Evolutionary conservation across 1,284 basidiomycete genomes (phyloP), one percentile per base, ranked within the genome.

Genomic region (Malassezia psittaci): DNA sequence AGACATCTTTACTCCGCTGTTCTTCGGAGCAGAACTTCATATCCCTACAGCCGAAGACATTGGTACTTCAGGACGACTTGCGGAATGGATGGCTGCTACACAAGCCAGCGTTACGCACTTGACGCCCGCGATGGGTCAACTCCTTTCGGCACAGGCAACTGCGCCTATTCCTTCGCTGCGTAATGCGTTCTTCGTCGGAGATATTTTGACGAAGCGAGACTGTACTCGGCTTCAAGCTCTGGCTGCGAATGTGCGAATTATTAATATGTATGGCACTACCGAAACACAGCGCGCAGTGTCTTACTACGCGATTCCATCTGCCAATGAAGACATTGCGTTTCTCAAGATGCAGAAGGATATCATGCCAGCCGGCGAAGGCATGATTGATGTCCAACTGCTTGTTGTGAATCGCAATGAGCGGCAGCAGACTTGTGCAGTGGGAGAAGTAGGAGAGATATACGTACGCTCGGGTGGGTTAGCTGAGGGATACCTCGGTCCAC

Each of bases 201-300:
- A 99, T 73, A 85, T 98, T 35, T 83, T 99, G 56, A 98, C 94
- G 64, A 99, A 98, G 78, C 86, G 94, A 45, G 94, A 99, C 76
- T 98, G 94, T 76, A 83, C 88, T 41, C 87, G 94, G 48, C 81
- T 99, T 7, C 94, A 99, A 76, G 82, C 88, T 5, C 84, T 98
- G 45, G 94, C 94, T 1, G 79, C 84, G 34, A 94, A 98, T 68
- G 90, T 93, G 24, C 64, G 66, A 59, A 74, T 99, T 76, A 86
- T 98, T 77, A 99, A 98, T 80, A 99, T 99, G 94, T 99, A 96
- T 76, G 94, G 94, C 21, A 98, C 94, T 9, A 99, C 94, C 21
- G 94, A 99, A 77, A 98, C 94, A 4, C 94, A 99, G 76, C 86
- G 94, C 48, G 94, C 94, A 0, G 94, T 99, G 11, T 96, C 90